phyloP scores from a whole-genome alignment of 192 early-diverging fungal species.

The Coemansia sp. region DNA sequence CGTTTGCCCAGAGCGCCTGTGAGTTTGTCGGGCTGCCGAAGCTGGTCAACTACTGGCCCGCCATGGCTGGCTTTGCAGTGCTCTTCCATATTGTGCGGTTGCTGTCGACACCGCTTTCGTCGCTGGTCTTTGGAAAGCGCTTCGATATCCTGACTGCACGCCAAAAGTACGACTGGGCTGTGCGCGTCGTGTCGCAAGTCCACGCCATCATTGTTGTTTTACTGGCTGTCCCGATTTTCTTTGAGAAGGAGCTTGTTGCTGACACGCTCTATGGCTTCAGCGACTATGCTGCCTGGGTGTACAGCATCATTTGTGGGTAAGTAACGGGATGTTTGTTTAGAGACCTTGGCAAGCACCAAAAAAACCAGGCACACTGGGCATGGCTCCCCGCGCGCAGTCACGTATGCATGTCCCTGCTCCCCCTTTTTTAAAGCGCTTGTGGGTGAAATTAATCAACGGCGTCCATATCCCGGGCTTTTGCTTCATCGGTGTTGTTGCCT shows the following conservation, averaged over 20 bases:
- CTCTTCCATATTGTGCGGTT: constrained; percentile 56
- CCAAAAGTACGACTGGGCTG: constrained; percentile 63
- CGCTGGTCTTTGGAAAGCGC: constrained; percentile 62
- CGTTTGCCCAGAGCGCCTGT: constrained; percentile 45
- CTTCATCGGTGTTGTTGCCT: no score
- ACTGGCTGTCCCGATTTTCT: constrained; percentile 65
- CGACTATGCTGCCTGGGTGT: constrained; percentile 65
- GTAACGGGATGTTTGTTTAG: no score
- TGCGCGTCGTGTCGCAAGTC: constrained; percentile 79
- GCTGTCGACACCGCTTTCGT: constrained; percentile 59
- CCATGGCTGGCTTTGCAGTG: constrained; percentile 48
- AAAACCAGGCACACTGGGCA: no score
- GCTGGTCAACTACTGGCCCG: constrained; percentile 64
- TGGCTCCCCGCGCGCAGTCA: no score
- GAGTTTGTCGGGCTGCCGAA: constrained; percentile 54
- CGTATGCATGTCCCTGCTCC: no score
- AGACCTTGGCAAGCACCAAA: no score
- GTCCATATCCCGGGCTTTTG: no score
- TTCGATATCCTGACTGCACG: constrained; percentile 57
- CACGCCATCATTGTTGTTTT: constrained; percentile 67
- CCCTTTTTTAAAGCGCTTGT: no score
- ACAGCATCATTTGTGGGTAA: constrained; percentile 84
- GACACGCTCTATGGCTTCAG: constrained; percentile 72
- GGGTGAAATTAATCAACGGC: no score
- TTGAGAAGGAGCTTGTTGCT: constrained; percentile 56